A percentile compares a stretch with the other conserved stretches of the same genome.
Evolutionary conservation across 257 asterid genomes (phyloP).

Genomic region (Ilex asprella): DNA sequence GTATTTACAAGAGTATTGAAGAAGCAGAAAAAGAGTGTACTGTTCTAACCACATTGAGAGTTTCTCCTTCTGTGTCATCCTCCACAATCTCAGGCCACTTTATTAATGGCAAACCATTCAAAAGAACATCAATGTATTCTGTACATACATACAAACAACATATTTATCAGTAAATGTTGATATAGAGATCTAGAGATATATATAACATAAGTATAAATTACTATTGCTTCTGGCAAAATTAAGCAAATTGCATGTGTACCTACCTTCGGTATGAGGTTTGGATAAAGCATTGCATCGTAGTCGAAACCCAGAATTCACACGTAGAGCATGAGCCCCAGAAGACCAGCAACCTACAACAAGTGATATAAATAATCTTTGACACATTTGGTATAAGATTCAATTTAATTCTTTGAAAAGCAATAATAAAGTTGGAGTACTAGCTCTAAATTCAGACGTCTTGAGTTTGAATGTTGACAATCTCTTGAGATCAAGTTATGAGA

Average conservation of each 20-base stretch:
- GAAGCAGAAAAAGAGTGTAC: not conserved
- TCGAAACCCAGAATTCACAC: constrained; percentile 3
- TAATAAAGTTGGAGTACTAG: too few species aligned
- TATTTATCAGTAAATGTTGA: too few species aligned
- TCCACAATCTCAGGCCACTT: constrained; percentile 51
- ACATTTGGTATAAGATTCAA: not conserved
- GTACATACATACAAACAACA: not conserved
- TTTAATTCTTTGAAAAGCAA: too few species aligned
- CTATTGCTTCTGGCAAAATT: not conserved
- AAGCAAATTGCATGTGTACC: constrained; percentile 17
- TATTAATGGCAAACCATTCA: constrained; percentile 40
- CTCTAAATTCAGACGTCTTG: too few species aligned
- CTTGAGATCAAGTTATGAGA: too few species aligned
- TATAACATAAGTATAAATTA: too few species aligned
- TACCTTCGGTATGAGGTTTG: constrained; percentile 44
- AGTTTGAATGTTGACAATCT: too few species aligned
- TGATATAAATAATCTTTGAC: not conserved
- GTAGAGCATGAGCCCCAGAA: constrained; percentile 3
- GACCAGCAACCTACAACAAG: constrained; percentile 27
- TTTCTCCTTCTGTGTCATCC: constrained; percentile 33
- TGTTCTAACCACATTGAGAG: constrained; percentile 22
- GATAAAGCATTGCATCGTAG: constrained; percentile 46
- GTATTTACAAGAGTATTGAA: not conserved
- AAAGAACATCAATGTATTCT: constrained; percentile 36
- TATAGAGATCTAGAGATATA: too few species aligned